Conservation (phyloP, 768 basidiomycete species). For the Phanerodontia chrysosporium region DNA sequence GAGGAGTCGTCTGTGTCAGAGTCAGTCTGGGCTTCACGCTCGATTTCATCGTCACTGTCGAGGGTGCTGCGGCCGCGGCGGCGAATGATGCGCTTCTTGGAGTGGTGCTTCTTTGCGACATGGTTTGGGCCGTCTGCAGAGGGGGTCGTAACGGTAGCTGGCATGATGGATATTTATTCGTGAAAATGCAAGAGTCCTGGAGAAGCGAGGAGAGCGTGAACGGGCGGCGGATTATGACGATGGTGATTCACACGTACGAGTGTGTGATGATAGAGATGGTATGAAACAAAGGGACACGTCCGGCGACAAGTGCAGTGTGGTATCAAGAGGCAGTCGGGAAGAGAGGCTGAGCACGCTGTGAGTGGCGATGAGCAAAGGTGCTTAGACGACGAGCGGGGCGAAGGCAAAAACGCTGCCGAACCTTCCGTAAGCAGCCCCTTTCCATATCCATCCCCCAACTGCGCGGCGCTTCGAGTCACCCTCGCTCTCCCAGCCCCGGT, state of each 20-base stretch:
- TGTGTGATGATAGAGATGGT: neutral
- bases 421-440: constrained; percentile 12
- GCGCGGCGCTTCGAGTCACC: constrained; percentile 9
- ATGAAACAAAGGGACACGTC: neutral
- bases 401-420: constrained; percentile 11
- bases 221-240: neutral
- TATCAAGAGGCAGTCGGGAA: neutral
- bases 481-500: neutral
- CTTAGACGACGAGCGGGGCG: neutral
- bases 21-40: constrained; percentile 66
- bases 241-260: neutral
- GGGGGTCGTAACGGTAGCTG: constrained; percentile 12
- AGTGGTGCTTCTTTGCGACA: constrained; percentile 6
- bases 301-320: neutral
- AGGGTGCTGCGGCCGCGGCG: constrained; percentile 62
- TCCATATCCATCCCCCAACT: constrained; percentile 1
- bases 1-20: constrained; percentile 66
- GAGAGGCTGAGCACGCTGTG: constrained; percentile 4
- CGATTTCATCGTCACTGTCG: constrained; percentile 76
- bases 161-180: constrained; percentile 11
- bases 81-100: constrained; percentile 39
- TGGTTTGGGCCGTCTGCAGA: neutral
- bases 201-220: neutral
- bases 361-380: constrained; percentile 5
- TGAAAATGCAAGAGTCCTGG: neutral